These are phyloP conservation scores for Nevesoporus exiguus DNA, from an alignment of 768 basidiomycete genomes.

Conservation along the genomic window DNA sequence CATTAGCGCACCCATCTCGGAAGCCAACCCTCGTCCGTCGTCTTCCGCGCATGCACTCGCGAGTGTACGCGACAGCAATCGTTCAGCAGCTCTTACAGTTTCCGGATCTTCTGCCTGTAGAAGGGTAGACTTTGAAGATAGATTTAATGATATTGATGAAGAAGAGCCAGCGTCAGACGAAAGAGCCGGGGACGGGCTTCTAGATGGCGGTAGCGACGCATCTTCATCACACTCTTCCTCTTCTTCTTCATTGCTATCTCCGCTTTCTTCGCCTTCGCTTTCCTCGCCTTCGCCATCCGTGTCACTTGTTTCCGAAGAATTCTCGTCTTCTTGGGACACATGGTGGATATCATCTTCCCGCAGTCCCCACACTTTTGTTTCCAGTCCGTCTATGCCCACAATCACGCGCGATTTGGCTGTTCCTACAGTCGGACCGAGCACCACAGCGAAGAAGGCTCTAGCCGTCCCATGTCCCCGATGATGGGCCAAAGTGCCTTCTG, in stretches of 20 bases:
- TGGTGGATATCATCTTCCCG: slow-evolving; percentile 8
- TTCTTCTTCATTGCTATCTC: slow-evolving; percentile 8
- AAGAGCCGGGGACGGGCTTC: slow-evolving; percentile 24
- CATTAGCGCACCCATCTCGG: slow-evolving; percentile 37
- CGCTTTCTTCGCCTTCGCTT: slow-evolving; percentile 5
- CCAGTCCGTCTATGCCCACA: slow-evolving; percentile 61
- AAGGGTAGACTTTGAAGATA: background rate
- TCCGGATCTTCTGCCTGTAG: slow-evolving; percentile 34
- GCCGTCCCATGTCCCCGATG: slow-evolving; percentile 7
- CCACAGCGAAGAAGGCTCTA: slow-evolving; percentile 55
- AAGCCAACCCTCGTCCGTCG: slow-evolving; percentile 36
- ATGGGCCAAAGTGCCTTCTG: background rate
- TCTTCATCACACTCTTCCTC: slow-evolving; percentile 9
- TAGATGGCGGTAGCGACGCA: slow-evolving; percentile 16
- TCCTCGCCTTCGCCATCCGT: slow-evolving; percentile 4
- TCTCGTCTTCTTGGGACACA: no score
- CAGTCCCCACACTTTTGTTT: slow-evolving; percentile 39
- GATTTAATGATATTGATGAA: slow-evolving; percentile 20
- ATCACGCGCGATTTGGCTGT: slow-evolving; percentile 60
- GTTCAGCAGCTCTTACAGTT: slow-evolving; percentile 33
- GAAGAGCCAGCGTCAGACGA: slow-evolving; percentile 23
- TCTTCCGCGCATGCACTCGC: slow-evolving; percentile 43
- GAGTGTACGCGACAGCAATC: slow-evolving; percentile 43
- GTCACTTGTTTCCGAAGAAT: background rate
- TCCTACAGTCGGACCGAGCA: slow-evolving; percentile 63